These are phyloP conservation scores for Fomitopsis serialis DNA, from an alignment of 768 basidiomycete genomes.

Conservation along the genomic window DNA sequence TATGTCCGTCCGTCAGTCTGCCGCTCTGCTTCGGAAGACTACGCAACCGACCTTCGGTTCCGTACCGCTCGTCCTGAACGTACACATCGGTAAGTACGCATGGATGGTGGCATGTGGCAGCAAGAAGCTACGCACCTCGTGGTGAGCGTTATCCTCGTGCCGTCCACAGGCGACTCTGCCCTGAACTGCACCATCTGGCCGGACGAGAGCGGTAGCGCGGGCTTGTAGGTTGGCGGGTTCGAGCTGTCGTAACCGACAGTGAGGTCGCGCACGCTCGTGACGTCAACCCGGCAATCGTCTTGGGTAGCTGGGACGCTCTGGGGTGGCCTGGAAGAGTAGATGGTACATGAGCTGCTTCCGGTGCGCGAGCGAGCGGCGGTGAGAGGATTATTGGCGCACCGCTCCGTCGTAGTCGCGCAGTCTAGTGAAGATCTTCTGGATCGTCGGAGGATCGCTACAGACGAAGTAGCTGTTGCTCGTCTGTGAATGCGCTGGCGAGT, in stretches of 20 bases:
- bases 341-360: no score
- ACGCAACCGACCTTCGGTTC: constrained; percentile 67
- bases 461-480: constrained; percentile 82
- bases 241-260: constrained; percentile 74
- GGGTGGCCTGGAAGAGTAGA: constrained; percentile 8
- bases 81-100: neutral
- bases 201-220: constrained; percentile 63
- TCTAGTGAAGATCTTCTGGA: constrained; percentile 61
- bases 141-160: constrained; percentile 59
- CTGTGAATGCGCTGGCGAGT: constrained; percentile 26
- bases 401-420: constrained; percentile 54
- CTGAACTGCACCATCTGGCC: constrained; percentile 86
- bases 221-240: constrained; percentile 60
- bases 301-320: constrained; percentile 46
- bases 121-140: constrained; percentile 42
- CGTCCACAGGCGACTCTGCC: constrained; percentile 37
- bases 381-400: constrained; percentile 7
- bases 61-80: constrained; percentile 74
- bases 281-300: constrained; percentile 51
- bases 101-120: neutral
- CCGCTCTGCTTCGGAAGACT: neutral
- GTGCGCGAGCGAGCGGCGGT: constrained; percentile 3
- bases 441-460: constrained; percentile 60
- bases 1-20: constrained; percentile 13
- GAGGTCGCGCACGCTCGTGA: constrained; percentile 68